Conservation (phyloP, 2,329 filamentous ascomycete species). For the Rhynchosporium graminicola region DNA sequence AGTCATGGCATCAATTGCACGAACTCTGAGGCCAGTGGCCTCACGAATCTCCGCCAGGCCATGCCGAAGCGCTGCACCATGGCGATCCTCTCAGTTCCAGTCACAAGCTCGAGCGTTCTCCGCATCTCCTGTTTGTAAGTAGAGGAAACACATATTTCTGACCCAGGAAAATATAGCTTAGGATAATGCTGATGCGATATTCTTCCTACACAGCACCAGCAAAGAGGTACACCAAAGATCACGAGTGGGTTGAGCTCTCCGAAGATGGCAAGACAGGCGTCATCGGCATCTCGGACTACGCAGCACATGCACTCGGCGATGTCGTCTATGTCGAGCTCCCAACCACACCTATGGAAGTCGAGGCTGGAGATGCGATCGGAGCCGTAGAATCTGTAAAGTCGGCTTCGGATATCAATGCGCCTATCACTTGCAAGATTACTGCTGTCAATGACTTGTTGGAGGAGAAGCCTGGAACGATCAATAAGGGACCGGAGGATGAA, state of each 20-base stretch:
- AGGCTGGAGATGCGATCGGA: conserved; percentile 80
- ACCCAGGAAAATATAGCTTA: conserved; percentile 17
- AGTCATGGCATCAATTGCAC: conserved; percentile 59
- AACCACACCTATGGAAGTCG: conserved; percentile 65
- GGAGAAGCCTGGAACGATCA: conserved; percentile 84
- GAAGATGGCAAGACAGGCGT: conserved; percentile 79
- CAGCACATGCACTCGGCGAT: conserved; percentile 88
- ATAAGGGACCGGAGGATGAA: conserved; percentile 82
- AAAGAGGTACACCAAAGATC: conserved; percentile 93
- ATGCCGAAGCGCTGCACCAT: conserved; percentile 31
- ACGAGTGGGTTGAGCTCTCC: conserved; percentile 95
- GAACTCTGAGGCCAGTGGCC: conserved; percentile 45
- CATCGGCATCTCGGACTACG: conserved; percentile 86
- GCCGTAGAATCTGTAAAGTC: conserved; percentile 98
- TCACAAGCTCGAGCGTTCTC: conserved; percentile 50
- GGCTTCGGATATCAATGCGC: conserved; percentile 94
- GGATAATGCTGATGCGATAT: conserved; percentile 19
- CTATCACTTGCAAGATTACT: conserved; percentile 74
- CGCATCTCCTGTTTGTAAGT: conserved; percentile 46
- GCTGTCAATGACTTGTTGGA: conserved; percentile 75
- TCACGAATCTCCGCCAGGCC: conserved; percentile 30
- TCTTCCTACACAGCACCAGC: conserved; percentile 29
- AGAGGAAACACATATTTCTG: conserved; percentile 20
- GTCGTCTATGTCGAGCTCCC: conserved; percentile 98
- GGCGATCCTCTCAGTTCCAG: conserved; percentile 38